These are phyloP conservation scores for Phytopythium sindhum DNA, from an alignment of 352 stramenopile genomes.

Conservation along the genomic window DNA sequence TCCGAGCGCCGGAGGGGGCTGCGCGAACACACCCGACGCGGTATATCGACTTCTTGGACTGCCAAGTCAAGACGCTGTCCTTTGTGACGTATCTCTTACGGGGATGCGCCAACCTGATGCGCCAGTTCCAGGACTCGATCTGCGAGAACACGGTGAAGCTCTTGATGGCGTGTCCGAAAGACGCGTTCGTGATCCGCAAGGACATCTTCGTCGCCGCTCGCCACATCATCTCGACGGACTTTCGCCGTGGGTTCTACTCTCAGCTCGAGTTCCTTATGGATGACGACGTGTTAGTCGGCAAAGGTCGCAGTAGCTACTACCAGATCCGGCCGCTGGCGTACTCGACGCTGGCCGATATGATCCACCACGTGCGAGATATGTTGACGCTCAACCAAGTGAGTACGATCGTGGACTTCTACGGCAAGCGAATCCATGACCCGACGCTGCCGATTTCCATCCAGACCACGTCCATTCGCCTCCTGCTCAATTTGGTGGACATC, in stretches of 20 bases:
- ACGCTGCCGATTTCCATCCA: conserved; percentile 95
- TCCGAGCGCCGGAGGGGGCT: conserved; percentile 69
- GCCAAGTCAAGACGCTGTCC: conserved; percentile 97
- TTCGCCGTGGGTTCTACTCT: conserved; percentile 94
- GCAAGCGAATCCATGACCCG: conserved; percentile 91
- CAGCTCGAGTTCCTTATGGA: conserved; percentile 96
- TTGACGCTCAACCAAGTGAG: conserved; percentile 95
- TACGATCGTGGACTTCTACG: conserved; percentile 93
- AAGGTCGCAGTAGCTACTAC: conserved; percentile 76
- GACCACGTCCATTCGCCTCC: conserved; percentile 92
- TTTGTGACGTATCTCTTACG: conserved; percentile 97
- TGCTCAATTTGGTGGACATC: conserved; percentile 97
- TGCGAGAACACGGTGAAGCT: conserved; percentile 94
- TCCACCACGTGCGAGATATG: conserved; percentile 95
- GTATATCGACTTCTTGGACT: conserved; percentile 92
- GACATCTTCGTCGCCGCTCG: conserved; percentile 96
- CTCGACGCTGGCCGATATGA: conserved; percentile 96
- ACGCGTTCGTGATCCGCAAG: conserved; percentile 93
- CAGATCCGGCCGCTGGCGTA: conserved; percentile 95
- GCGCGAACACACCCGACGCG: conserved; percentile 53
- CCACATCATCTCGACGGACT: conserved; percentile 97
- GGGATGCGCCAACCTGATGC: conserved; percentile 90
- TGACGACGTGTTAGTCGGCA: conserved; percentile 93
- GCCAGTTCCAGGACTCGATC: conserved; percentile 93
- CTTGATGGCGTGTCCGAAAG: conserved; percentile 92